Evolutionary conservation across 1,139 yeast species (phyloP).

Genomic region (Waltiozyma sp.): DNA sequence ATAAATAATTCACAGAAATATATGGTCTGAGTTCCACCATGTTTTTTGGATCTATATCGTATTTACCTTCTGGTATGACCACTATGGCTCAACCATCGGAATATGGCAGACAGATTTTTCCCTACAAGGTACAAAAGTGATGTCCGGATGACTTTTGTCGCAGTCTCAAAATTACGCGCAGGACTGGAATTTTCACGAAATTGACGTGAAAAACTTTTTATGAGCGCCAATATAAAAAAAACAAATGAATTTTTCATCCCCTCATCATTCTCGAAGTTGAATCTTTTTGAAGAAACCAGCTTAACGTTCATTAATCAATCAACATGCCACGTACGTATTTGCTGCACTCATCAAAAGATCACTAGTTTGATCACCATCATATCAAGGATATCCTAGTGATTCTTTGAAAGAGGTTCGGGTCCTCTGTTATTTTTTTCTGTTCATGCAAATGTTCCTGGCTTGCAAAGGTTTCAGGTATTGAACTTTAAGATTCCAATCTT

Average conservation of each 20-base stretch:
- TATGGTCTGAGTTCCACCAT: too few species aligned
- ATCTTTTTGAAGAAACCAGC: neutral
- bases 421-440: conserved; percentile 45
- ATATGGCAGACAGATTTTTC: neutral
- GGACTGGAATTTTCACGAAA: neutral
- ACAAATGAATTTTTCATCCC: neutral
- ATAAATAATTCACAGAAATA: too few species aligned
- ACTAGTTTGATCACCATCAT: conserved; percentile 3
- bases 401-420: conserved; percentile 58
- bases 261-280: neutral
- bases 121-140: neutral
- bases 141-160: neutral
- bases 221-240: neutral
- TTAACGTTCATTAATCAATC: conserved; percentile 5
- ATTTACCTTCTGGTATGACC: neutral
- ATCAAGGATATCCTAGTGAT: neutral
- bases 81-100: neutral
- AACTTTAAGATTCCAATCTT: neutral
- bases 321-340: conserved; percentile 18
- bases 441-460: conserved; percentile 4
- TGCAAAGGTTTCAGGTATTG: conserved; percentile 1
- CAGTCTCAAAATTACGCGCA: neutral
- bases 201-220: neutral
- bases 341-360: neutral
- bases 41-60: too few species aligned